phyloP scores from a whole-genome alignment of 257 asterid genomes.

The Paraleonurus japonicus region DNA sequence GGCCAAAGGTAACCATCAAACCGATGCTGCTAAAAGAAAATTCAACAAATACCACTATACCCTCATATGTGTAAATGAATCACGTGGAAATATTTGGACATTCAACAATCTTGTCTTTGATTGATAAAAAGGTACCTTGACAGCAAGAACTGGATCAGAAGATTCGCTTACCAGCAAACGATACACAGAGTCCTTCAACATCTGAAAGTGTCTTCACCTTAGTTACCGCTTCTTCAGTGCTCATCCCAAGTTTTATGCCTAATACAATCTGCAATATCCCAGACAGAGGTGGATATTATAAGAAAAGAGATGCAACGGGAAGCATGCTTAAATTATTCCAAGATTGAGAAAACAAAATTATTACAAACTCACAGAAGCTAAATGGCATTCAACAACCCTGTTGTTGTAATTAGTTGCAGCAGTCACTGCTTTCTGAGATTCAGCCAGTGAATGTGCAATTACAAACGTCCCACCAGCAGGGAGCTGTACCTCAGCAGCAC shows the following conservation, averaged over 20 bases:
- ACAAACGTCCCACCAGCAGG: conserved; percentile 88
- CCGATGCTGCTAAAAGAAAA: background rate
- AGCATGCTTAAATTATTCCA: background rate
- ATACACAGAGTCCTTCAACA: conserved; percentile 76
- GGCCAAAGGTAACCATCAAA: background rate
- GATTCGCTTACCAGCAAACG: conserved; percentile 70
- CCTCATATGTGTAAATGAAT: background rate
- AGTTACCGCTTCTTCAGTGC: conserved; percentile 63
- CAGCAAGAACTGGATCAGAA: conserved; percentile 83
- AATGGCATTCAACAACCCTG: conserved; percentile 91
- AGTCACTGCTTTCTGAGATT: conserved; percentile 92
- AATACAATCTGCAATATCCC: conserved; percentile 62
- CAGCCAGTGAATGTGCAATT: conserved; percentile 90
- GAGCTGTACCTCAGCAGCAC: conserved; percentile 85
- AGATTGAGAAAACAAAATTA: background rate
- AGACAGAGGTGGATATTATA: background rate
- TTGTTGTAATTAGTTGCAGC: conserved; percentile 95
- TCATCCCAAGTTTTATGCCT: conserved; percentile 83
- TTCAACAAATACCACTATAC: background rate
- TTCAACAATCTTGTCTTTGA: background rate
- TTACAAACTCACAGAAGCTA: conserved; percentile 74
- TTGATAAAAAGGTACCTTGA: conserved; percentile 50
- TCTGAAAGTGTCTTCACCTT: conserved; percentile 84
- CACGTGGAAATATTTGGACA: background rate
- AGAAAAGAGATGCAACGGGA: background rate